phyloP scores from a whole-genome alignment of 108 stramenopile genomes.

The Cylindrotheca fusiformis region DNA sequence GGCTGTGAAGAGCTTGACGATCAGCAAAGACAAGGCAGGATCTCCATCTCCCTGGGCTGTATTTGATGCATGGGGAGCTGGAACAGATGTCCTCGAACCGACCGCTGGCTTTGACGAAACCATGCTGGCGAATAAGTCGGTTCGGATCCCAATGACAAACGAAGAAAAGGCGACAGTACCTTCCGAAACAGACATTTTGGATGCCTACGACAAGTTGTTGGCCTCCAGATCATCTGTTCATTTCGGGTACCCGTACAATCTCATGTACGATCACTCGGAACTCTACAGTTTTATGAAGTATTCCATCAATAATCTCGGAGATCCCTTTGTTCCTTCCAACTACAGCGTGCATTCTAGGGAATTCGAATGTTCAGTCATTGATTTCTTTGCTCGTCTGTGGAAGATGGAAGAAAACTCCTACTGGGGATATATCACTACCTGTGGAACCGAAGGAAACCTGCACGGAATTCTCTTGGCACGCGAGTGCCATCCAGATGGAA shows the following conservation, averaged over 20 bases:
- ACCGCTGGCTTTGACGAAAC: constrained; percentile 39
- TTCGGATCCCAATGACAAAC: constrained; percentile 65
- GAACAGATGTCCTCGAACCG: constrained; percentile 34
- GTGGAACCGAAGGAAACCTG: constrained; percentile 87
- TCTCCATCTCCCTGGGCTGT: constrained; percentile 89
- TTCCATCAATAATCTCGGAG: constrained; percentile 87
- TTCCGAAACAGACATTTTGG: constrained; percentile 68
- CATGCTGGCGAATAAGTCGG: constrained; percentile 46
- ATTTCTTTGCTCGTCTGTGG: constrained; percentile 86
- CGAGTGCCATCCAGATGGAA: constrained; percentile 85
- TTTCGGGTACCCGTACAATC: constrained; percentile 89
- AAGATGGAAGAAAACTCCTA: constrained; percentile 65
- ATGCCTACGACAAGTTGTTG: constrained; percentile 69
- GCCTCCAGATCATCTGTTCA: constrained; percentile 68
- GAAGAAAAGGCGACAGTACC: constrained; percentile 33
- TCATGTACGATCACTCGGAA: constrained; percentile 87
- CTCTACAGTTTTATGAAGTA: constrained; percentile 87
- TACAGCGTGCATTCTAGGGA: constrained; percentile 85
- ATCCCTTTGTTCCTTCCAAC: constrained; percentile 84
- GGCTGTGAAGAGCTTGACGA: constrained; percentile 15
- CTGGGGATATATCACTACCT: constrained; percentile 91
- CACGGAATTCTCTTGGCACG: constrained; percentile 83
- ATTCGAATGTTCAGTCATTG: constrained; percentile 86
- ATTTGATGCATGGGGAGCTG: constrained; percentile 91
- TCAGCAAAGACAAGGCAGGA: constrained; percentile 53